Percentiles rank a stretch among this genome's conserved stretches.
These are phyloP conservation scores for Stylosanthes scabra DNA, from an alignment of 331 rosid species.

Conservation along the genomic window DNA sequence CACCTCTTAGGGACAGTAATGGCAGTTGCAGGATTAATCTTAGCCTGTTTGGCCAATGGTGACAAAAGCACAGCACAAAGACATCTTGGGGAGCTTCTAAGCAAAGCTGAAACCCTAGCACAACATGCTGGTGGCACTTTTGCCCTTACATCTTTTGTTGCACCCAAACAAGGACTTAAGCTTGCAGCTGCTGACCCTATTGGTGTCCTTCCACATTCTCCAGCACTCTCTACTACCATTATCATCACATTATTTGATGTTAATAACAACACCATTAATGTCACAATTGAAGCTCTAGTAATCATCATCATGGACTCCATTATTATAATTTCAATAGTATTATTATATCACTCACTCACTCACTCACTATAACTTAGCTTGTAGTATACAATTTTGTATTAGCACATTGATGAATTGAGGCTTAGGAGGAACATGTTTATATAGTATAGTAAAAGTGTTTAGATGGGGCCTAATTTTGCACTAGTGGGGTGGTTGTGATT, in stretches of 20 bases:
- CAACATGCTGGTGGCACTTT: constrained; percentile 77
- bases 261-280: constrained; percentile 39
- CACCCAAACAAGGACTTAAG: constrained; percentile 73
- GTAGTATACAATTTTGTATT: neutral
- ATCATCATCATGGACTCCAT: constrained; percentile 39
- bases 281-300: constrained; percentile 40
- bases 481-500: constrained; percentile 86
- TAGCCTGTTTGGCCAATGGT: constrained; percentile 80
- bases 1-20: constrained; percentile 86
- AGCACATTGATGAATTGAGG: constrained; percentile 34
- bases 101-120: constrained; percentile 65
- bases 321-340: constrained; percentile 9
- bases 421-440: constrained; percentile 20
- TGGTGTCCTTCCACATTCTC: constrained; percentile 85
- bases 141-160: constrained; percentile 57
- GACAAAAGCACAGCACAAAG: constrained; percentile 86
- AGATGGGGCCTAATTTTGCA: constrained; percentile 16
- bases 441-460: constrained; percentile 35
- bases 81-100: constrained; percentile 68
- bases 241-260: too few relatives aligned
- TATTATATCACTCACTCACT: neutral
- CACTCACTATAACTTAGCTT: too few relatives aligned
- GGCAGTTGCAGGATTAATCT: constrained; percentile 76
- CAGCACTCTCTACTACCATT: constrained; percentile 56
- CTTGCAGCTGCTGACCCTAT: constrained; percentile 81